Percentiles rank a stretch among this genome's conserved stretches.
Conservation (phyloP, 306 rosid species). For the Prinsepia uniflora region DNA sequence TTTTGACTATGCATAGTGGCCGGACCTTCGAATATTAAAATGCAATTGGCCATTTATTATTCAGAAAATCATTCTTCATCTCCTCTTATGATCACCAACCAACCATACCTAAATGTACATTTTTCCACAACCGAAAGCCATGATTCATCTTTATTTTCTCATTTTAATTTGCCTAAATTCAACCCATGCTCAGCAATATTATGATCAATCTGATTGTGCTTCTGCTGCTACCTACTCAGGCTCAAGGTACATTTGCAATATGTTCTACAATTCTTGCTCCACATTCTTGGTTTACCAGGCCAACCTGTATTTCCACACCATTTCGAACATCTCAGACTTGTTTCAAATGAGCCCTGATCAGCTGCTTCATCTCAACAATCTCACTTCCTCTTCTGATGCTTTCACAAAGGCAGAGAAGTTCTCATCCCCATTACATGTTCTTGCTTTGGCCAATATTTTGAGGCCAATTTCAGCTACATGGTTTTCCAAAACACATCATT, state of each 20-base stretch:
- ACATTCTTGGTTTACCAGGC: conserved; percentile 61
- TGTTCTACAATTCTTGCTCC: conserved; percentile 39
- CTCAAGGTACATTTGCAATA: conserved; percentile 51
- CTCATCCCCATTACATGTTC: conserved; percentile 49
- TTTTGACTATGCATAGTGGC: conserved; percentile 15
- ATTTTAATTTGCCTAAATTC: conserved; percentile 31
- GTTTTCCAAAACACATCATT: conserved; percentile 26
- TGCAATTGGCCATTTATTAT: not conserved
- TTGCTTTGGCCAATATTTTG: conserved; percentile 43
- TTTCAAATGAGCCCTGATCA: conserved; percentile 24
- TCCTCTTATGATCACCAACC: not conserved
- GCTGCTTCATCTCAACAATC: conserved; percentile 37
- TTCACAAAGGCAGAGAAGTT: conserved; percentile 53
- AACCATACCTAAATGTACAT: conserved; percentile 4
- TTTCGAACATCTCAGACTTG: conserved; percentile 38
- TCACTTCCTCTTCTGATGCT: conserved; percentile 27
- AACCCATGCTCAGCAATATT: conserved; percentile 39
- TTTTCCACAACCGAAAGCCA: conserved; percentile 10
- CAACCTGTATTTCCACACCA: conserved; percentile 32
- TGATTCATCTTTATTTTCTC: conserved; percentile 38
- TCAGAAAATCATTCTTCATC: not conserved
- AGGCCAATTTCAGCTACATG: conserved; percentile 36
- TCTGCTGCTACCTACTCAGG: conserved; percentile 24
- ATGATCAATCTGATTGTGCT: conserved; percentile 36
- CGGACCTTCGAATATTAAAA: conserved; percentile 13